Evolutionary conservation across 768 basidiomycete species (phyloP).

Genomic region (Suillus placidus): DNA sequence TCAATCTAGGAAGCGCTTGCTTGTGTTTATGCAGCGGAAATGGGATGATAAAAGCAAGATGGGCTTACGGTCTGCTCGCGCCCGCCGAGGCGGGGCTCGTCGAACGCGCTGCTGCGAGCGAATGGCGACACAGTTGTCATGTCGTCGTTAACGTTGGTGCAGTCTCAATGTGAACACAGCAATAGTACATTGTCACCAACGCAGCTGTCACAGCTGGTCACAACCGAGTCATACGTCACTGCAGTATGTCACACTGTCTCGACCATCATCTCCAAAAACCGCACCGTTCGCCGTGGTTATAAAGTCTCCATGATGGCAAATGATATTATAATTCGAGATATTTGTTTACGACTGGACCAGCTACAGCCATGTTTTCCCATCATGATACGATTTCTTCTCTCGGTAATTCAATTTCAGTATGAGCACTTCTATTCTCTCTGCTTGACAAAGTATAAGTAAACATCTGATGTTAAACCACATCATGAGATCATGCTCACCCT

Average conservation of each 20-base stretch:
- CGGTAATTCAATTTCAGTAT: background rate
- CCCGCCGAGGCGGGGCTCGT: slow-evolving; percentile 50
- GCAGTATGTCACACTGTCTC: background rate
- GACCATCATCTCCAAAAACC: background rate
- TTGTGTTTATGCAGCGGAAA: slow-evolving; percentile 34
- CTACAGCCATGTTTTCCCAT: background rate
- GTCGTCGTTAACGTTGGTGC: slow-evolving; percentile 20
- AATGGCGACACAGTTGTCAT: slow-evolving; percentile 54
- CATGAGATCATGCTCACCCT: slow-evolving; percentile 21
- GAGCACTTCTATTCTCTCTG: background rate
- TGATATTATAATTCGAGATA: background rate
- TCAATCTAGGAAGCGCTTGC: slow-evolving; percentile 68
- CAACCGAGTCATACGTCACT: background rate
- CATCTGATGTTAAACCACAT: background rate
- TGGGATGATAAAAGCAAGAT: slow-evolving; percentile 7
- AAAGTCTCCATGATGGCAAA: background rate
- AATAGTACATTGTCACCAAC: background rate
- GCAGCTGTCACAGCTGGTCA: background rate
- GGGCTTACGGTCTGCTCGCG: slow-evolving; percentile 60
- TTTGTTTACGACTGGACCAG: background rate
- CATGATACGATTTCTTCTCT: background rate
- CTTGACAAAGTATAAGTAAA: background rate
- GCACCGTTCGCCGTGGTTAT: background rate
- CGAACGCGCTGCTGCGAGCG: slow-evolving; percentile 60
- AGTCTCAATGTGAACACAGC: slow-evolving; percentile 1